Base-by-base conservation (phyloP, 768 basidiomycete species). In the Lepiota subincarnata region DNA sequence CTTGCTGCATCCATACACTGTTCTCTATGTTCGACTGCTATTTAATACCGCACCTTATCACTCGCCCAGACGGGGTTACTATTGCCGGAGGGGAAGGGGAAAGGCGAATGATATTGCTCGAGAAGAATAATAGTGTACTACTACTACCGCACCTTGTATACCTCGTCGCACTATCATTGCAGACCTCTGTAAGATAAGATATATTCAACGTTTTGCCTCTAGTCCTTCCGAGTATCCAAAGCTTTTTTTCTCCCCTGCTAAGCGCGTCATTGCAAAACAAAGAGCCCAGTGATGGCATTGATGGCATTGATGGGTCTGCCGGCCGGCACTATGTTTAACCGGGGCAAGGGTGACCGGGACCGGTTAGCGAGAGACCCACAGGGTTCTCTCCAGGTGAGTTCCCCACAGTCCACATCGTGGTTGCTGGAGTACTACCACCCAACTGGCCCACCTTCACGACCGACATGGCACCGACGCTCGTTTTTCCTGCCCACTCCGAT, bases 401-500 rank as follows among this genome's bases (percentile, higher is more conserved):
- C 55, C 53, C 54, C 26, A 35, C 35, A 39, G 22, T 31, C 35
- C 42, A 39, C 50, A 42, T 40, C 10, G 14, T 48, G 26, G 24
- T 26, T 34, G 35, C 54, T 53, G 35, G 34, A 22, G 48, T 16
- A 52, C 42, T 31, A n/a, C 35, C 31, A 6, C 19, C 10, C 11
- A 18, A 18, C 48, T 22, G 26, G 4, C 35, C 37, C 16, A 54
- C 52, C 44, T 14, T 20, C 3, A 20, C 46, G 34, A 24, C 36
- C 31, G 37, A 8, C 26, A 66, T 69, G 66, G 36, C 57, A 6
- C 19, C 48, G 14, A 46, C 59, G 13, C 42, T 65, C 59, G 18
- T 62, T 12, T 60, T 62, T 3, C 70, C 71, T 39, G 6, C 55
- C 8, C 72, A 71, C 51, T 76, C 75, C 12, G 59, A 62, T 20